Percentiles rank a stretch among this genome's conserved stretches.
These are phyloP conservation scores for Solanum hybrid DNA, from an alignment of 305 asterid genomes.

Conservation along the genomic window DNA sequence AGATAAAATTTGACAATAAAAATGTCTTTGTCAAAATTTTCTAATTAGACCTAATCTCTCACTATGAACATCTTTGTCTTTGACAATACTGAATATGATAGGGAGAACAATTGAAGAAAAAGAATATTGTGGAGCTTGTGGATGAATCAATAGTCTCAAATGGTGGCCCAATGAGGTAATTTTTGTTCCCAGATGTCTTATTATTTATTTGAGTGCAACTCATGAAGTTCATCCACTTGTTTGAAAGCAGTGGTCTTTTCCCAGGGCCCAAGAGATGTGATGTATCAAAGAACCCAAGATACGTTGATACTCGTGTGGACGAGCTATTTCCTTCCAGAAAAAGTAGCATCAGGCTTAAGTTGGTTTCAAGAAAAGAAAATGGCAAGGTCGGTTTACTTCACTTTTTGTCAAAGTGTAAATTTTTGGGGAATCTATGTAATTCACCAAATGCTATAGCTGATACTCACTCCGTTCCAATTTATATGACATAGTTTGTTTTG, in stretches of 20 bases:
- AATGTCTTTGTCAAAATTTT: neutral
- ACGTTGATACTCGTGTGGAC: conserved; percentile 47
- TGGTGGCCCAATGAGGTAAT: conserved; percentile 36
- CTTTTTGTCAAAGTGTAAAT: neutral
- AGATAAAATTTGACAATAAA: neutral
- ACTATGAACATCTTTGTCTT: neutral
- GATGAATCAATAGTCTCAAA: conserved; percentile 41
- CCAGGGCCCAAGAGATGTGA: conserved; percentile 41
- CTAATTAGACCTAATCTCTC: neutral
- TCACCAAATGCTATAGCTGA: neutral
- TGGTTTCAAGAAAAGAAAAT: conserved; percentile 44
- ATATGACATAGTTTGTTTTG: neutral
- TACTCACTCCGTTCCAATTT: neutral
- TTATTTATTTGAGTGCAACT: conserved; percentile 1
- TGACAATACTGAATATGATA: conserved; percentile 14
- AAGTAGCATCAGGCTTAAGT: conserved; percentile 39
- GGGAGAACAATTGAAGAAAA: conserved; percentile 79
- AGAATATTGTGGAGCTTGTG: conserved; percentile 27
- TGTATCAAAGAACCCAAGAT: conserved; percentile 45
- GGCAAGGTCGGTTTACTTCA: conserved; percentile 35
- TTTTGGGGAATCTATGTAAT: neutral
- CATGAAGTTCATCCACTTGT: conserved; percentile 1
- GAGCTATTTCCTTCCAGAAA: conserved; percentile 65
- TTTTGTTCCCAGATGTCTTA: neutral
- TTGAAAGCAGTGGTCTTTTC: conserved; percentile 40